Percentiles rank a stretch among this genome's conserved stretches.
Conservation (phyloP, 805 yeast genomes). For the Tetrapisispora iriomotensis region DNA sequence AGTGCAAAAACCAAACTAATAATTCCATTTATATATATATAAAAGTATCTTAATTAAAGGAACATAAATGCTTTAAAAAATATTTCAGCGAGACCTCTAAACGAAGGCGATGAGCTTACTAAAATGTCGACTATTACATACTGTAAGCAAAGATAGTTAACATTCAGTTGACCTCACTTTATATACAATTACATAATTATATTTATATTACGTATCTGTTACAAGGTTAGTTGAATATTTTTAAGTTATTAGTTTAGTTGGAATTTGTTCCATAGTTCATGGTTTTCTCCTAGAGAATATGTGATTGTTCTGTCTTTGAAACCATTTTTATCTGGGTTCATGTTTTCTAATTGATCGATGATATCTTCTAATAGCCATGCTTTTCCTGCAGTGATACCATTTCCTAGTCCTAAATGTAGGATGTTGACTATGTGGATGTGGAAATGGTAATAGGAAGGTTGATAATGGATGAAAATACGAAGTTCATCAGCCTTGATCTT, state of each 20-base stretch:
- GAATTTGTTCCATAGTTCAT: conserved; percentile 51
- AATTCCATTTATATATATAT: too few relatives aligned
- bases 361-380: conserved; percentile 77
- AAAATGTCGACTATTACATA: neutral
- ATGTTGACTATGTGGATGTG: conserved; percentile 85
- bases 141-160: too few relatives aligned
- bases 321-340: conserved; percentile 40
- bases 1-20: too few relatives aligned
- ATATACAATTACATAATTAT: too few relatives aligned
- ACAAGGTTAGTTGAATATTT: neutral
- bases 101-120: neutral
- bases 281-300: conserved; percentile 68
- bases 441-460: conserved; percentile 93
- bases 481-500: conserved; percentile 43
- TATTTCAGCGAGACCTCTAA: neutral
- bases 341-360: conserved; percentile 54
- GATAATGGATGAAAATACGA: conserved; percentile 81
- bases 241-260: neutral
- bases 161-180: too few relatives aligned
- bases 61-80: neutral
- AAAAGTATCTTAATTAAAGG: too few relatives aligned
- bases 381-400: conserved; percentile 65
- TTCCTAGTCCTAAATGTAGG: conserved; percentile 56
- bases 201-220: too few relatives aligned
- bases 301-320: conserved; percentile 48